Base-by-base conservation (phyloP, 163 green algal species). In the Chloromonas sp. region DNA sequence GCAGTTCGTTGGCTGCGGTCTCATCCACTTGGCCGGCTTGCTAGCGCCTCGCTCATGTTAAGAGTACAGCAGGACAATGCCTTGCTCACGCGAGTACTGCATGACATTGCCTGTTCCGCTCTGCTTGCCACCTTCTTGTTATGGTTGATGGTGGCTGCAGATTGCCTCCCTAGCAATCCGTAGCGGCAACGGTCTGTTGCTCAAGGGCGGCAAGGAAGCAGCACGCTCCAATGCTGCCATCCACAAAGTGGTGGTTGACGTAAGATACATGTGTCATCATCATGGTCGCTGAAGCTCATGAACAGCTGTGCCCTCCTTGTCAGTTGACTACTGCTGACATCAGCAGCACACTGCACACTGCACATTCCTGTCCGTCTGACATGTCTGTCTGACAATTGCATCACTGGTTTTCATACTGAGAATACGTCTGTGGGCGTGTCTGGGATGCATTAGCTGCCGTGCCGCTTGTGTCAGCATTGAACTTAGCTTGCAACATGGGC, bases 161-260 rank as follows among this genome's bases (percentile, higher is more conserved):
- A 88, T 85, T 74, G 77, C 81, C 1, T 85, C 85, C 5, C 81
- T 88, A 14, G 85, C 85, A 14, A 70, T 88, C 36, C 87, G 96
- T 84, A 95, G 89, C 77, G 97, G 97, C 81, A 99, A 99, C 84
- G 97, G 97, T 58, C 92, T 99, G 81, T 91, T 99, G 87, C 94
- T 99, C 60, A 99, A 99, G 91, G 96, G 96, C 15, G 96, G 97
- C 84, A 99, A 98, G 92, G 97, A 99, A 91, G 97, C 97, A 0
- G 83, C 89, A 0, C 89, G 90, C 74, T 96, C 90, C 84, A 99
- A 99, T 82, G 91, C 91, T 0, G 86, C 93, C 61, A 89, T 99
- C 77, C 97, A 99, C 89, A 62, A 61, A 2, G 89, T 96, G 83
- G 94, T 98, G 57, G 85, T 85, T 2, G 61, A 85, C 61, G 79